Evolutionary conservation across 2,329 filamentous ascomycete species (phyloP).

Genomic region (Chalaropsis ovoidea): DNA sequence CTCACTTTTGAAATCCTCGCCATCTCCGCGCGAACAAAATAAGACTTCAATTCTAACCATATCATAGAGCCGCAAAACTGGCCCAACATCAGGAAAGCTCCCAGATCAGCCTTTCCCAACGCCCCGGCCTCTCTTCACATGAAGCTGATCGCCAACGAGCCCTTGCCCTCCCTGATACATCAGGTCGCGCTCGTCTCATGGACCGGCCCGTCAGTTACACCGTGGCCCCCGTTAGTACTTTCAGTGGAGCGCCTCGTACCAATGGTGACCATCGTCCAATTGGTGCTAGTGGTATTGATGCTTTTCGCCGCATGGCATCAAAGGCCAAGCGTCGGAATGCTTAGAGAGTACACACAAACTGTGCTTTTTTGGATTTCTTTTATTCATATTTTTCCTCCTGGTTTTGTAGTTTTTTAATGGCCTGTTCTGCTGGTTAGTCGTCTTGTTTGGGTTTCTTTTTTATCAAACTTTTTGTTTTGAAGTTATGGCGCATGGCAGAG

Average conservation of each 20-base stretch:
- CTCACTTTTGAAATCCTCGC: too few relatives aligned
- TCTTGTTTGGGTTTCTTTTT: constrained; percentile 8
- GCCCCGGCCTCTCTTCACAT: constrained; percentile 36
- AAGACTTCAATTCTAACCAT: constrained; percentile 7
- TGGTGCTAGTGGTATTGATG: constrained; percentile 53
- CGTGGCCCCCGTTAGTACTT: constrained; percentile 52
- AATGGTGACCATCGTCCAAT: constrained; percentile 45
- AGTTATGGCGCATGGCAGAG: constrained; percentile 2
- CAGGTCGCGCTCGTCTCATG: constrained; percentile 48
- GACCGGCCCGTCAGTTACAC: constrained; percentile 49
- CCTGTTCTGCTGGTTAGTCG: neutral
- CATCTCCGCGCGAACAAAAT: too few relatives aligned
- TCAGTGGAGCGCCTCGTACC: constrained; percentile 39
- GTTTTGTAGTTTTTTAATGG: neutral
- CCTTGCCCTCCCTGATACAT: constrained; percentile 45
- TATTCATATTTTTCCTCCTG: neutral
- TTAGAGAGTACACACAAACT: neutral
- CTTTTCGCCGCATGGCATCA: constrained; percentile 56
- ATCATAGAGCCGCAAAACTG: constrained; percentile 42
- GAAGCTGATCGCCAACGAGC: constrained; percentile 49
- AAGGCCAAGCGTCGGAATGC: constrained; percentile 46
- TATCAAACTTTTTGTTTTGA: neutral
- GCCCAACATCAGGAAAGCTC: constrained; percentile 42
- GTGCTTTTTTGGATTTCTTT: constrained; percentile 10
- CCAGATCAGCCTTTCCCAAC: constrained; percentile 43